Evolutionary conservation across 805 yeast genomes (phyloP).

Genomic region (Lipomyces orientalis): DNA sequence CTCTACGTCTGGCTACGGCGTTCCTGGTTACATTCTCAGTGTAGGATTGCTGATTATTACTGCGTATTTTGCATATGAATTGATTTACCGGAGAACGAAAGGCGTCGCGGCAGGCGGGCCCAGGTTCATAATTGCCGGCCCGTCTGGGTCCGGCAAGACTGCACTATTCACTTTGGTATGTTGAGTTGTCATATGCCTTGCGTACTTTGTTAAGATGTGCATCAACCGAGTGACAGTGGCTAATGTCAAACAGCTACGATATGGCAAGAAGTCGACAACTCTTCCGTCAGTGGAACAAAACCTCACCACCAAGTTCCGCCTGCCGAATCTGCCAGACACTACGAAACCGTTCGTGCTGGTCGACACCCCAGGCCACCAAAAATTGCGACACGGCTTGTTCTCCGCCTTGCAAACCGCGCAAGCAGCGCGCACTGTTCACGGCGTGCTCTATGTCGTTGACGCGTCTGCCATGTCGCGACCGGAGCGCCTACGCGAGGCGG

Average conservation of each 20-base stretch:
- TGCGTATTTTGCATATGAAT: constrained; percentile 9
- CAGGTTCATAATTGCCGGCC: constrained; percentile 68
- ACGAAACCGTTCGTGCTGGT: constrained; percentile 57
- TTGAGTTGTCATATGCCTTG: neutral
- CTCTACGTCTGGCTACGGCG: constrained; percentile 2
- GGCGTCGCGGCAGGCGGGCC: constrained; percentile 47
- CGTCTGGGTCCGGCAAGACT: constrained; percentile 71
- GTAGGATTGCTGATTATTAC: constrained; percentile 8
- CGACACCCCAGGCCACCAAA: constrained; percentile 90
- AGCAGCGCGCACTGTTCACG: constrained; percentile 55
- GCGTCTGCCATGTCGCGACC: constrained; percentile 52
- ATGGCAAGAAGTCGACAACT: constrained; percentile 43
- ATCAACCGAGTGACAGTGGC: neutral
- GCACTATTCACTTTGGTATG: constrained; percentile 51
- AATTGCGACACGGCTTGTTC: constrained; percentile 63
- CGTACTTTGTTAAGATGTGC: neutral
- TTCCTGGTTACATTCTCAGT: constrained; percentile 9
- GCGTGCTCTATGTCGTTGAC: constrained; percentile 80
- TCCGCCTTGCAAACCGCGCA: constrained; percentile 54
- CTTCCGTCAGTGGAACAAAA: constrained; percentile 62
- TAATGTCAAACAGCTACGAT: constrained; percentile 28
- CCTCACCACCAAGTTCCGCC: constrained; percentile 45
- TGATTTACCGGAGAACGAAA: constrained; percentile 9
- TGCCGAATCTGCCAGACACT: constrained; percentile 50
- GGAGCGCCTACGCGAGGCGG: constrained; percentile 37